Percentiles rank a stretch among this genome's conserved stretches.
These are phyloP conservation scores for Debaryomyces prosopidis DNA, from an alignment of 805 yeast species.

Conservation along the genomic window DNA sequence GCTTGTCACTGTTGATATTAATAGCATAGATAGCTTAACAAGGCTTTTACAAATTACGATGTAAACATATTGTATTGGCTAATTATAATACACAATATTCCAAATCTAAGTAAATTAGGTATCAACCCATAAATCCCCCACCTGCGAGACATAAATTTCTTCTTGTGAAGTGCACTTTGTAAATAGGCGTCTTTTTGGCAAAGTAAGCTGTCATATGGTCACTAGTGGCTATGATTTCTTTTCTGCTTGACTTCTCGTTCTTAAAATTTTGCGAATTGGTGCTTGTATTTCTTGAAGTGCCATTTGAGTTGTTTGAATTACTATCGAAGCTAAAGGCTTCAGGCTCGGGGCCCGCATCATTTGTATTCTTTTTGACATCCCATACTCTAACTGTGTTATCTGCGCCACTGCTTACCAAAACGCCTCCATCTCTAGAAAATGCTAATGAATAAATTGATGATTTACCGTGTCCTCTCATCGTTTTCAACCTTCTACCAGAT, in stretches of 20 bases:
- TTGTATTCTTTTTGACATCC: constrained; percentile 88
- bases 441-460: constrained; percentile 81
- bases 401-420: constrained; percentile 87
- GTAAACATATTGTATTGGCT: background rate
- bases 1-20: background rate
- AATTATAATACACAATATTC: no score
- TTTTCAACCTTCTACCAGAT: constrained; percentile 80
- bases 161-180: constrained; percentile 88
- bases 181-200: constrained; percentile 92
- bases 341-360: constrained; percentile 75
- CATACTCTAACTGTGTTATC: constrained; percentile 93
- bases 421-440: constrained; percentile 85
- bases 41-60: background rate
- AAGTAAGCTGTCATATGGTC: constrained; percentile 93
- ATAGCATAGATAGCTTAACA: background rate
- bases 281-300: constrained; percentile 14
- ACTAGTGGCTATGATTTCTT: constrained; percentile 75
- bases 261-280: constrained; percentile 13
- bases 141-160: constrained; percentile 90
- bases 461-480: constrained; percentile 94
- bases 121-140: constrained; percentile 63
- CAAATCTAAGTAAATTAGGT: background rate
- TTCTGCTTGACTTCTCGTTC: constrained; percentile 52
- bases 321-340: constrained; percentile 51
- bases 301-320: constrained; percentile 5